Evolutionary conservation across 2,329 filamentous ascomycete species (phyloP), one percentile per base, ranked within the genome.

Genomic region (Pezicula neosporulosa): DNA sequence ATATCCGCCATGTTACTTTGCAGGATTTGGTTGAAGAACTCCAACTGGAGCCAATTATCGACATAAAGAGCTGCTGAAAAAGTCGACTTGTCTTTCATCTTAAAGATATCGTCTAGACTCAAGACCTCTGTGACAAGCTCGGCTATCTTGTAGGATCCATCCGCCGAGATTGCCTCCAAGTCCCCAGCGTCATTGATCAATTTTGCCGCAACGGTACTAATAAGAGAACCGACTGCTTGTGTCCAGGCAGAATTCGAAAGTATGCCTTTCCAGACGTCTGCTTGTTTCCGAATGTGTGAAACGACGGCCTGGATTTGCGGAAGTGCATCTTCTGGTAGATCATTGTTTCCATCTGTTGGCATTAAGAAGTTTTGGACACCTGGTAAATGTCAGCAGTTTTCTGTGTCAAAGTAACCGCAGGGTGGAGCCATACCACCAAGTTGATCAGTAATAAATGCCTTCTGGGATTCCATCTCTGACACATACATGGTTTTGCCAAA

Each of bases 1-100:
- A 87, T 78, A 55, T 86, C 83, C 55, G 78, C 78, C 48, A 86
- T 70, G 60, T 86, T 85, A 58, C 82, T 85, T 70, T 87, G 83
- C 57, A 87, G 70, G 27, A 86, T 77, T 64, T 86, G 80, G 55
- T 78, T 78, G 16, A 87, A 71, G 59, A 81, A 86, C 66, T 85
- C 82, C 53, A 87, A 73, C 45, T 82, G 76, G 52, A 86, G 71
- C 83, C 83, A 87, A 45, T 74, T 76, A 3, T 75, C 72, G 4
- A 81, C 81, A 56, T 84, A 85, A 61, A 85, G 80, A 3, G 80
- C 74, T 33, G 83, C 85, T 4, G 73, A 67, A 4, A 82, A 79
- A 1, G 81, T 66, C 6, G n/a, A 42, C 28, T 7, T 36, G 15
- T 41, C 46, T 13, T 30, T 19, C n/a, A 68, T 69, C 57, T 72